Conservation (phyloP, 2,329 filamentous ascomycete genomes). For the Seiridium unicorne region DNA sequence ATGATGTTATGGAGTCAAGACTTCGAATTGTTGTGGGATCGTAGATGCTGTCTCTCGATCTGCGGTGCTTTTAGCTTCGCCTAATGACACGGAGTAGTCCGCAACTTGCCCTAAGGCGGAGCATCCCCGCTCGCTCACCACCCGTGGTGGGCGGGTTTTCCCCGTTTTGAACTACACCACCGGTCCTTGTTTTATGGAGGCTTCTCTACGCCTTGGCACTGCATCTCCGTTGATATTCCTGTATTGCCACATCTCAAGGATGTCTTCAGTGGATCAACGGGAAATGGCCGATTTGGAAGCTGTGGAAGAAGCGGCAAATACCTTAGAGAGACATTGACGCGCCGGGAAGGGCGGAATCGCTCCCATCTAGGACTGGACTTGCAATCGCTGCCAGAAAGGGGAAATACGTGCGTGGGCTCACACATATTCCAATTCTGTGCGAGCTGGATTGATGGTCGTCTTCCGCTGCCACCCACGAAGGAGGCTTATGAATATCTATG, state of each 20-base stretch:
- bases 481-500: too few relatives aligned
- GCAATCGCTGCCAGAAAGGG: conserved; percentile 38
- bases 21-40: not conserved
- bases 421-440: too few relatives aligned
- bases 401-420: conserved; percentile 36
- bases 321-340: too few relatives aligned
- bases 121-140: too few relatives aligned
- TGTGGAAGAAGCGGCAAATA: too few relatives aligned
- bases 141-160: too few relatives aligned
- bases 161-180: too few relatives aligned
- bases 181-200: too few relatives aligned
- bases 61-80: not conserved
- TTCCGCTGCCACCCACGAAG: too few relatives aligned
- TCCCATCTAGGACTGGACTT: not conserved
- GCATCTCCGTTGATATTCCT: not conserved
- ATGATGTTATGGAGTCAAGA: not conserved
- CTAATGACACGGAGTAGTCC: too few relatives aligned
- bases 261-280: not conserved
- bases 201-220: not conserved
- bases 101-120: too few relatives aligned
- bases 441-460: too few relatives aligned
- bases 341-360: not conserved
- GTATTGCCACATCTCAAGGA: not conserved
- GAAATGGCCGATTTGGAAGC: not conserved
- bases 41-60: not conserved